Evolutionary conservation across 371 early-diverging fungal genomes (phyloP).

Genomic region (Cokeromyces recurvatus): DNA sequence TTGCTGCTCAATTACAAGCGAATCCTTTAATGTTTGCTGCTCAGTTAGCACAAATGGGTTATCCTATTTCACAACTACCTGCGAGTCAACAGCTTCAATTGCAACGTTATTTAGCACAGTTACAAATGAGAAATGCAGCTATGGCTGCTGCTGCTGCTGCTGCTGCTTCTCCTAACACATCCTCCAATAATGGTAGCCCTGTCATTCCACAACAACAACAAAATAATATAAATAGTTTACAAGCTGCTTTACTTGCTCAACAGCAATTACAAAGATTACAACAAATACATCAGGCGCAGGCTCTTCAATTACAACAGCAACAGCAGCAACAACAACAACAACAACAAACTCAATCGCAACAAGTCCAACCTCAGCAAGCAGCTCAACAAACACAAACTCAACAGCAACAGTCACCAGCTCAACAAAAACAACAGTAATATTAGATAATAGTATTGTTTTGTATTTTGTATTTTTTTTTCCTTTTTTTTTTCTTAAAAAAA

Average conservation of each 20-base stretch:
- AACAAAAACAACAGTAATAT: no score
- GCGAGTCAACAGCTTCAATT: constrained; percentile 34
- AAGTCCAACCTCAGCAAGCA: no score
- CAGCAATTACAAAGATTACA: constrained; percentile 7
- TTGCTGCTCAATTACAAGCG: constrained; percentile 21
- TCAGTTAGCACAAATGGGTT: constrained; percentile 42
- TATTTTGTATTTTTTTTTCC: no score
- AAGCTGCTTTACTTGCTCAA: constrained; percentile 12
- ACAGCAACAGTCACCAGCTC: no score
- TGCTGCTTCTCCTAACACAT: background rate
- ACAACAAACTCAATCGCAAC: no score
- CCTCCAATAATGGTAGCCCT: background rate
- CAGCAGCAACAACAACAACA: constrained; percentile 1
- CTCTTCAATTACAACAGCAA: constrained; percentile 3
- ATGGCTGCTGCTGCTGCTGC: constrained; percentile 16
- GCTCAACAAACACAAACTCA: no score
- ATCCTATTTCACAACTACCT: constrained; percentile 36
- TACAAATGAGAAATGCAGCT: constrained; percentile 38
- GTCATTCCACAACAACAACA: background rate
- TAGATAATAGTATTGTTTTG: no score
- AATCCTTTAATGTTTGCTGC: constrained; percentile 35
- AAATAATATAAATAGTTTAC: constrained; percentile 5
- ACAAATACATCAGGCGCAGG: background rate
- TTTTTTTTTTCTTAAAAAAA: no score
- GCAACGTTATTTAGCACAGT: constrained; percentile 37